These are phyloP conservation scores for Penicillium expansum DNA, from an alignment of 2,329 filamentous ascomycete species.

Conservation along the genomic window DNA sequence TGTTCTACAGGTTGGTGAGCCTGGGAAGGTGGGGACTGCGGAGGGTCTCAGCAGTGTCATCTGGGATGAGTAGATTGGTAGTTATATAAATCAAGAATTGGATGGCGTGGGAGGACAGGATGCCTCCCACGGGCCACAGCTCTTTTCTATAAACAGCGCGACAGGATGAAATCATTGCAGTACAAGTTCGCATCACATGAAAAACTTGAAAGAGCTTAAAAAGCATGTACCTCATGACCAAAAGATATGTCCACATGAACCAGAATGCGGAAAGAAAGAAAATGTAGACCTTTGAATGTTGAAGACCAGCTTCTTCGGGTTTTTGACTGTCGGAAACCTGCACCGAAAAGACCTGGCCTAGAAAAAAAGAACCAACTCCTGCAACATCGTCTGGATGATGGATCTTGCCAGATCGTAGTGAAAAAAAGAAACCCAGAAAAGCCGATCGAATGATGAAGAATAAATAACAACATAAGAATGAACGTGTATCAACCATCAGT, in stretches of 20 bases:
- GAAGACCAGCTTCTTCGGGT: constrained; percentile 30
- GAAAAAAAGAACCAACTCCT: constrained; percentile 19
- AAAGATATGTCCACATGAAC: constrained; percentile 7
- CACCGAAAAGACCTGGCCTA: constrained; percentile 10
- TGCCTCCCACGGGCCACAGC: neutral
- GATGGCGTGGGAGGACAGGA: neutral
- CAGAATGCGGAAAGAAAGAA: constrained; percentile 8
- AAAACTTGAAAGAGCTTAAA: constrained; percentile 1
- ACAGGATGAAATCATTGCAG: constrained; percentile 10
- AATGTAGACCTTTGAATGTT: constrained; percentile 8
- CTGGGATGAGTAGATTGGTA: constrained; percentile 30
- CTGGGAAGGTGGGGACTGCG: constrained; percentile 25
- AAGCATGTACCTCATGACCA: constrained; percentile 13
- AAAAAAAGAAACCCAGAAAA: neutral
- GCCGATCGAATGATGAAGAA: neutral
- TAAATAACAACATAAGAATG: constrained; percentile 14
- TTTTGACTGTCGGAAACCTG: constrained; percentile 22
- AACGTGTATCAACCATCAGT: constrained; percentile 27
- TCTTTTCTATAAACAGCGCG: constrained; percentile 13
- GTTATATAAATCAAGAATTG: constrained; percentile 6
- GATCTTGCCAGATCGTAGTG: constrained; percentile 7
- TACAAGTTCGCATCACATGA: constrained; percentile 14
- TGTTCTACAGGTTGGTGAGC: constrained; percentile 30
- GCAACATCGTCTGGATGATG: constrained; percentile 1
- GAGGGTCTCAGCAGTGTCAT: constrained; percentile 38